Evolutionary conservation across 495 filamentous ascomycete genomes (phyloP).

Genomic region (Pyrenula aspistea): DNA sequence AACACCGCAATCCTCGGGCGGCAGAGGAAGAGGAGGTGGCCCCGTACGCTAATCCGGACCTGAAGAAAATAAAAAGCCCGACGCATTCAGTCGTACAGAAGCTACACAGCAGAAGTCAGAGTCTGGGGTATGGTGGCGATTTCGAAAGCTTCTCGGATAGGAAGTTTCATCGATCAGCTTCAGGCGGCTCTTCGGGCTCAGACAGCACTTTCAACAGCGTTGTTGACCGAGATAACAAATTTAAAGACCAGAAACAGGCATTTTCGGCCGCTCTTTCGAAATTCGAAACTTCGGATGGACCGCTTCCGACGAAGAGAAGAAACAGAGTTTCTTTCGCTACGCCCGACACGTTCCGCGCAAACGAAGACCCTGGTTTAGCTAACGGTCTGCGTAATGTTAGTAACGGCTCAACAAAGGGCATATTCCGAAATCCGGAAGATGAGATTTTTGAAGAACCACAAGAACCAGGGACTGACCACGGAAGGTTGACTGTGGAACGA

Average conservation of each 20-base stretch:
- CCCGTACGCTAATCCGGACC: slow-evolving; percentile 41
- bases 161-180: slow-evolving; percentile 2
- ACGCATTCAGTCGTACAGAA: slow-evolving; percentile 43
- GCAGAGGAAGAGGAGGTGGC: slow-evolving; percentile 42
- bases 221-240: slow-evolving; percentile 13
- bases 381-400: slow-evolving; percentile 21
- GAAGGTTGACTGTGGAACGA: slow-evolving; percentile 23
- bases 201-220: slow-evolving; percentile 7
- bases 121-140: slow-evolving; percentile 31
- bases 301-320: neutral
- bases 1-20: slow-evolving; percentile 58
- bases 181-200: slow-evolving; percentile 1
- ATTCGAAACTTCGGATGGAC: neutral
- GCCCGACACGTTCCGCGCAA: slow-evolving; percentile 10
- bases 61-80: slow-evolving; percentile 6
- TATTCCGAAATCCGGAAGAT: slow-evolving; percentile 51
- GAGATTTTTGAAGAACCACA: slow-evolving; percentile 84
- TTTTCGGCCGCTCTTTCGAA: neutral
- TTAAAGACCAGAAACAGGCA: neutral
- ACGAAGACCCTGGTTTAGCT: neutral
- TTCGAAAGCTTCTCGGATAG: slow-evolving; percentile 15
- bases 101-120: slow-evolving; percentile 51
- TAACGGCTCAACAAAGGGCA: slow-evolving; percentile 27
- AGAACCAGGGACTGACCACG: slow-evolving; percentile 20
- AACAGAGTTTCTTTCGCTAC: neutral